Base-by-base conservation (phyloP, 371 early-diverging fungal genomes). In the Spiromyces aspiralis region DNA sequence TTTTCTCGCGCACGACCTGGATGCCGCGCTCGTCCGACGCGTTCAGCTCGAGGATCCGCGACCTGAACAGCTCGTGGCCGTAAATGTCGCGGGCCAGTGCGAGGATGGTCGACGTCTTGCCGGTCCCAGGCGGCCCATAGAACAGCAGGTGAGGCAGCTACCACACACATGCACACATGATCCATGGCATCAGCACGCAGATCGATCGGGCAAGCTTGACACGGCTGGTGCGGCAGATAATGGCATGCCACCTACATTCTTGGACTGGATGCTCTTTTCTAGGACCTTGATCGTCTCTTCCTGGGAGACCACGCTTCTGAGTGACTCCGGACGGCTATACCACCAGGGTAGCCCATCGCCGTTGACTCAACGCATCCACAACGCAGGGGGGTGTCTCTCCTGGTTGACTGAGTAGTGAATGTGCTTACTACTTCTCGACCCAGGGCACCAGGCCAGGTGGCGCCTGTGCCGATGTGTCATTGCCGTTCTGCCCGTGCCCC, bases 11-110 rank as follows among this genome's bases (percentile, higher is more conserved):
- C 27, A 99, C 82, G 12, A 96, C 83, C 24, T 83, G 74, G 44
- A 99, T 98, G 44, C 99, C 99, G 51, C 99, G 81, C 70, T 99
- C 99, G 65, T 99, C 99, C 1, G 94, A 93, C 1, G 99, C 99
- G 70, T 99, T 99, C 28, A 99, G 71, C 70, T 99, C 99, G 20
- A 99, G 75, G 2, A 98, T 84, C 43, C 94, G 78, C 19, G 77
- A 67, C 52, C 79, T 80, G 45, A 79, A 66, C 24, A 84, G 60
- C 47, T 81, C 83, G 23, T 6, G 35, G 10, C 91, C 50, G 56
- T 84, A 96, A 49, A 95, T 71, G 59, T 94, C 89, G 28, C 88
- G 68, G n/a, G 89, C 79, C 44, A 97, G 71, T 0, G 99, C 90
- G 44, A 97, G 73, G 54, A 98, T 95, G 2, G 96, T 93, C 0